Percentiles rank a stretch among this genome's conserved stretches.
Evolutionary conservation across 192 early-diverging fungal species (phyloP).

Genomic region (Podila clonocystis): DNA sequence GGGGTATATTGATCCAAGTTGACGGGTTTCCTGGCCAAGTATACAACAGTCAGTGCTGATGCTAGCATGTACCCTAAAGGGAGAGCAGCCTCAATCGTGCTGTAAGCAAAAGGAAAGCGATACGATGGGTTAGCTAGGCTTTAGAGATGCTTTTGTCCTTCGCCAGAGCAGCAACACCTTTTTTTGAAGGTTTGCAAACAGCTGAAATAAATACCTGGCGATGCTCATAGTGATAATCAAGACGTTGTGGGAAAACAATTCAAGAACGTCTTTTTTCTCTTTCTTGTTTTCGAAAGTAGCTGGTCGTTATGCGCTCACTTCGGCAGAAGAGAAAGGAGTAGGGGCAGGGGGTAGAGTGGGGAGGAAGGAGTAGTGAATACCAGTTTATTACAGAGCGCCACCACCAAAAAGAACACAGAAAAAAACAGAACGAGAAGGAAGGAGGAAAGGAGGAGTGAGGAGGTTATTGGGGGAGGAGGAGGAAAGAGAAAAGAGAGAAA

Average conservation of each 20-base stretch:
- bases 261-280: no score
- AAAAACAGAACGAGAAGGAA: not conserved
- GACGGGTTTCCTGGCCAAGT: not conserved
- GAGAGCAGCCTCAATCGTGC: conserved; percentile 1
- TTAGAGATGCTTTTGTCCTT: no score
- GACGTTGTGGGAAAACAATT: no score
- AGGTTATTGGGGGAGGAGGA: not conserved
- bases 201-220: no score
- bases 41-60: not conserved
- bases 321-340: not conserved
- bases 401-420: not conserved
- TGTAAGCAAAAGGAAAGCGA: no score
- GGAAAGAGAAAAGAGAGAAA: not conserved
- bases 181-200: no score
- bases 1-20: conserved; percentile 9
- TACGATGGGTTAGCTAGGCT: no score
- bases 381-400: no score
- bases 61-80: not conserved
- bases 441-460: not conserved
- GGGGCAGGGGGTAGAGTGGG: not conserved
- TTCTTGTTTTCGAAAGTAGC: no score
- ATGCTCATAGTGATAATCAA: no score
- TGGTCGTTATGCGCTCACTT: no score
- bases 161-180: no score
- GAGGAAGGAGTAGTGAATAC: not conserved